These are phyloP conservation scores for Rhodotorula sphaerocarpa DNA, from an alignment of 768 basidiomycete species.

Conservation along the genomic window DNA sequence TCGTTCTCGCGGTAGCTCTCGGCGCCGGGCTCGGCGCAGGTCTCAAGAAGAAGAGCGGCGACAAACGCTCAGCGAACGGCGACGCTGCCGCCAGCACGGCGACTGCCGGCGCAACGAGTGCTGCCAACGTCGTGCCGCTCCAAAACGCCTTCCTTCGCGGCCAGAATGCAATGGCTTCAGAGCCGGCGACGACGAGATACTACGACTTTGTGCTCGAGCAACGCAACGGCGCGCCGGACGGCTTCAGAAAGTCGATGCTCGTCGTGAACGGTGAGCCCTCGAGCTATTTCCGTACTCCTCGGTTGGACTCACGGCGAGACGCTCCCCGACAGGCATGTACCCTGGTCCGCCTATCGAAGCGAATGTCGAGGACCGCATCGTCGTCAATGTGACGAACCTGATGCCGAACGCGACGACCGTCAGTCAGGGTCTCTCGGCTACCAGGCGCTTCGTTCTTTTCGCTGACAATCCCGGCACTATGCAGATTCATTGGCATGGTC, in stretches of 20 bases:
- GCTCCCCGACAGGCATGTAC: not conserved
- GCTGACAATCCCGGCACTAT: not conserved
- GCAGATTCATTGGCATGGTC: conserved; percentile 36
- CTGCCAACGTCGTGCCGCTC: not conserved
- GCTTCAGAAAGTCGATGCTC: conserved; percentile 24
- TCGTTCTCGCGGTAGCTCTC: conserved; percentile 22
- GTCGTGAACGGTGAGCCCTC: conserved; percentile 30
- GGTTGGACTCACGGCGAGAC: not conserved
- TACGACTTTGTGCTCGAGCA: conserved; percentile 19
- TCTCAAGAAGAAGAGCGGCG: too few relatives aligned
- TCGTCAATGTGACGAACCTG: conserved; percentile 28
- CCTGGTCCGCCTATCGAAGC: conserved; percentile 33
- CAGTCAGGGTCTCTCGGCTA: not conserved
- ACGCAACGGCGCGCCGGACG: conserved; percentile 11
- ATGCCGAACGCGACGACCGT: conserved; percentile 6
- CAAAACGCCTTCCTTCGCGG: not conserved
- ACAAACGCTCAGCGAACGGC: too few relatives aligned
- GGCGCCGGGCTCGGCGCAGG: conserved; percentile 32
- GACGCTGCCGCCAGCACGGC: too few relatives aligned
- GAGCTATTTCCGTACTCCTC: not conserved
- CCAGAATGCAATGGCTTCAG: not conserved
- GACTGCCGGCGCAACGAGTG: not conserved
- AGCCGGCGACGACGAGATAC: conserved; percentile 1
- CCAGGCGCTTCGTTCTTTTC: too few relatives aligned
- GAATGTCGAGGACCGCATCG: conserved; percentile 26